A percentile compares a stretch with the other conserved stretches of the same genome.
Evolutionary conservation across 2,329 filamentous ascomycete species (phyloP).

Genomic region (Fusarium nanum): DNA sequence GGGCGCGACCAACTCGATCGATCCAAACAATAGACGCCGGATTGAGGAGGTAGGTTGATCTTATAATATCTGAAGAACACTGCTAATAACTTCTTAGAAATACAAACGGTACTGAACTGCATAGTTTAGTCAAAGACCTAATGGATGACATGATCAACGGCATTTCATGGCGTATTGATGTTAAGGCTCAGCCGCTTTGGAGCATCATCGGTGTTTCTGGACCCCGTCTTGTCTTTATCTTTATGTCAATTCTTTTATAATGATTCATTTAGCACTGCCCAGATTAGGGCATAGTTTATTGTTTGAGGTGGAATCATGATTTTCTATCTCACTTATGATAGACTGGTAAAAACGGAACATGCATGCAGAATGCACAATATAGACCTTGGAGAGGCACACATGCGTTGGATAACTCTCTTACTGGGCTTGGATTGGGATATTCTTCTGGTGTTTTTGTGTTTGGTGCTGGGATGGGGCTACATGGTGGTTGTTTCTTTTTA

Average conservation of each 20-base stretch:
- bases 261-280: constrained; percentile 32
- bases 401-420: not conserved
- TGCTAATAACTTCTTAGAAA: constrained; percentile 54
- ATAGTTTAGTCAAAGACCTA: not conserved
- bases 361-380: constrained; percentile 36
- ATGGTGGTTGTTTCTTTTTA: constrained; percentile 13
- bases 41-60: constrained; percentile 85
- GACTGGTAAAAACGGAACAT: constrained; percentile 37
- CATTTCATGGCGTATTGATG: constrained; percentile 26
- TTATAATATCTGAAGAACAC: not conserved
- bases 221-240: constrained; percentile 12
- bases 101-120: constrained; percentile 59
- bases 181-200: constrained; percentile 17
- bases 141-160: constrained; percentile 17
- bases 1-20: constrained; percentile 91
- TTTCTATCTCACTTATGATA: constrained; percentile 34
- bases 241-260: constrained; percentile 11
- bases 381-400: constrained; percentile 31
- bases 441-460: constrained; percentile 4
- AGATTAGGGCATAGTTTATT: constrained; percentile 23
- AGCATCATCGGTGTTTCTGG: constrained; percentile 11
- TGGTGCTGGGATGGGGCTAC: not conserved
- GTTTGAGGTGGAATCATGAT: constrained; percentile 30
- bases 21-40: constrained; percentile 82
- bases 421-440: constrained; percentile 35